Evolutionary conservation across 2,329 filamentous ascomycete genomes (phyloP).

Genomic region (Claviceps digitariae): DNA sequence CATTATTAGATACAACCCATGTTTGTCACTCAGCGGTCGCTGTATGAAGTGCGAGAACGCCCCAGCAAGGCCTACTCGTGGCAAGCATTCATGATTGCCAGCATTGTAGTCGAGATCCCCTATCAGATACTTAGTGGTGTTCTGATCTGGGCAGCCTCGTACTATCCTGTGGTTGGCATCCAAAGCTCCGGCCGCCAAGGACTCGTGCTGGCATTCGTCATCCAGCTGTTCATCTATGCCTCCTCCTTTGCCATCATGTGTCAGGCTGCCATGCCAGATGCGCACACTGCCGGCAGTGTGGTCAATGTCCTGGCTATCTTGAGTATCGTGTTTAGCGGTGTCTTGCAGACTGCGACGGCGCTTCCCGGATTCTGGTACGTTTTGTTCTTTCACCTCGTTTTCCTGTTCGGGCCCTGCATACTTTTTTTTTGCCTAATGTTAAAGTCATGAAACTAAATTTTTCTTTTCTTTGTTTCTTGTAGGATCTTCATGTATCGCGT

Average conservation of each 20-base stretch:
- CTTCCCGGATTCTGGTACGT: constrained; percentile 51
- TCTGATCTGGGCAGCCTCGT: constrained; percentile 51
- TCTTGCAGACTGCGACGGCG: constrained; percentile 42
- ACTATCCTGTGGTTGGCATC: constrained; percentile 47
- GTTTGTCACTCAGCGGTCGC: constrained; percentile 57
- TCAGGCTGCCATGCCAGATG: constrained; percentile 55
- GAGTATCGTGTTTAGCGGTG: constrained; percentile 48
- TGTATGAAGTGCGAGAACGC: constrained; percentile 67
- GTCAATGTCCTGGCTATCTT: constrained; percentile 47
- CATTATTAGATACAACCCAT: constrained; percentile 48
- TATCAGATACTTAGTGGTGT: constrained; percentile 54
- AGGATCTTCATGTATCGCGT: constrained; percentile 58
- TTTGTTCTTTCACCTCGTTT: neutral
- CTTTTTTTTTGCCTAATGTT: neutral
- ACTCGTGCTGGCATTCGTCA: constrained; percentile 50
- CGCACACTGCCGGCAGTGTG: constrained; percentile 52
- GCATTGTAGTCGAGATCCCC: constrained; percentile 59
- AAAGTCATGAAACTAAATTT: neutral
- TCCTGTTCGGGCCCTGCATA: neutral
- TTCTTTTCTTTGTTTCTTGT: neutral
- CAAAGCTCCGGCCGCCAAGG: constrained; percentile 42
- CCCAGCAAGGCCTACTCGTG: constrained; percentile 64
- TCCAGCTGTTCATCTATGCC: constrained; percentile 57
- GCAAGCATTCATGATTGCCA: constrained; percentile 58
- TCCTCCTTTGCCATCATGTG: constrained; percentile 58